Percentiles rank a stretch among this genome's conserved stretches.
These are phyloP conservation scores for Penicillium manginii DNA, from an alignment of 495 filamentous ascomycete genomes.

Conservation along the genomic window DNA sequence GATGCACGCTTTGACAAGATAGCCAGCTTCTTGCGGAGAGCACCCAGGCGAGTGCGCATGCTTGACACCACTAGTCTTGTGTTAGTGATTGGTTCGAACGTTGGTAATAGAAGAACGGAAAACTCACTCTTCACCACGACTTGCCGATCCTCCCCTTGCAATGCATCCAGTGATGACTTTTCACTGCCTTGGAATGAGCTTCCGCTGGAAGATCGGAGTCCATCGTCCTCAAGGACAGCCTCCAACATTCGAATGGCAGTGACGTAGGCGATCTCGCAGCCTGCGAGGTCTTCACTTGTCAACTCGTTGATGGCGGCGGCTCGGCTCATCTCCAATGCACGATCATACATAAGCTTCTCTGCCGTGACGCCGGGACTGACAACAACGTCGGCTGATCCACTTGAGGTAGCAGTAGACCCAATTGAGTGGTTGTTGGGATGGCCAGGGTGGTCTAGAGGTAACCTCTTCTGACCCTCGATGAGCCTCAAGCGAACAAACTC, in stretches of 20 bases:
- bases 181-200: slow-evolving; percentile 39
- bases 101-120: slow-evolving; percentile 20
- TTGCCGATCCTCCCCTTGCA: slow-evolving; percentile 74
- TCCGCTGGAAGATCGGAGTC: slow-evolving; percentile 42
- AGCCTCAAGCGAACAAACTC: slow-evolving; percentile 88
- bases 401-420: slow-evolving; percentile 49
- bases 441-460: slow-evolving; percentile 83
- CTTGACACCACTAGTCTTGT: slow-evolving; percentile 57
- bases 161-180: slow-evolving; percentile 53
- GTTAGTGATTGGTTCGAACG: neutral
- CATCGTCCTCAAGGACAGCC: slow-evolving; percentile 87
- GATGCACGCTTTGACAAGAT: slow-evolving; percentile 56
- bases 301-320: slow-evolving; percentile 94
- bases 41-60: slow-evolving; percentile 58
- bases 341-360: slow-evolving; percentile 97
- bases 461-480: slow-evolving; percentile 79
- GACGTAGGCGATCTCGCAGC: slow-evolving; percentile 90
- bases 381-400: slow-evolving; percentile 65
- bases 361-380: slow-evolving; percentile 80
- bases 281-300: slow-evolving; percentile 82
- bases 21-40: slow-evolving; percentile 61
- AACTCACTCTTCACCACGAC: slow-evolving; percentile 70
- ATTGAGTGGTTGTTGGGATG: slow-evolving; percentile 78
- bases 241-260: slow-evolving; percentile 94
- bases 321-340: slow-evolving; percentile 94